Conservation (phyloP, 495 filamentous ascomycete genomes). For the Cercophora sp. region DNA sequence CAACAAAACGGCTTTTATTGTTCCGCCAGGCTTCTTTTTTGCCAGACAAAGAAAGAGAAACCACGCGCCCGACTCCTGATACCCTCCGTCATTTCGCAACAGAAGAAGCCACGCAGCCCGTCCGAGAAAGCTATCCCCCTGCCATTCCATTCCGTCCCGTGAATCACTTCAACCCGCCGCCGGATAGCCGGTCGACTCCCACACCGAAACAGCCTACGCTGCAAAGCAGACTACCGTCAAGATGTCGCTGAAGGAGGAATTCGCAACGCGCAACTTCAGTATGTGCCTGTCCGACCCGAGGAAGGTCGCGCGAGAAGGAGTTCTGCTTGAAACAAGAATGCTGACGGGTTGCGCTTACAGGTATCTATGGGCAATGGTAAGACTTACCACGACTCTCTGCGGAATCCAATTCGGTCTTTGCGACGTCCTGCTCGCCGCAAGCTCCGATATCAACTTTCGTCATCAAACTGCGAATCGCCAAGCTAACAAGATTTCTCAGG, state of each 20-base stretch:
- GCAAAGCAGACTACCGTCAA: constrained; percentile 23
- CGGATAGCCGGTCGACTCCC: background rate
- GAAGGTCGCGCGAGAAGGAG: background rate
- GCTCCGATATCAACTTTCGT: no score
- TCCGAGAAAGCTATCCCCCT: no score
- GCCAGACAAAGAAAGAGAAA: no score
- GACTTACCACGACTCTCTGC: constrained; percentile 35
- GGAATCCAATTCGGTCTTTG: background rate
- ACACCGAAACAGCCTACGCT: background rate
- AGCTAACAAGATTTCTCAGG: no score
- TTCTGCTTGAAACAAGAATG: constrained; percentile 19
- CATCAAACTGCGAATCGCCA: background rate
- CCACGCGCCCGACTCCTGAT: no score
- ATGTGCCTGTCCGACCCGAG: constrained; percentile 41
- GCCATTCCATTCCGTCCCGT: background rate
- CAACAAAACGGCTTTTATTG: no score
- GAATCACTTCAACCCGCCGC: constrained; percentile 7
- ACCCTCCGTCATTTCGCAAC: no score
- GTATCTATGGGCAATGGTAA: constrained; percentile 99
- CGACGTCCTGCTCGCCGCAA: no score
- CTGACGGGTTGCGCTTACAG: constrained; percentile 48
- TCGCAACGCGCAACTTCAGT: constrained; percentile 98
- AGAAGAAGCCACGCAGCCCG: no score
- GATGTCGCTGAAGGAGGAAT: constrained; percentile 65
- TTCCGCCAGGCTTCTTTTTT: no score